Evolutionary conservation across 1,284 basidiomycete genomes (phyloP).

Genomic region (Ceratobasidium sp.): DNA sequence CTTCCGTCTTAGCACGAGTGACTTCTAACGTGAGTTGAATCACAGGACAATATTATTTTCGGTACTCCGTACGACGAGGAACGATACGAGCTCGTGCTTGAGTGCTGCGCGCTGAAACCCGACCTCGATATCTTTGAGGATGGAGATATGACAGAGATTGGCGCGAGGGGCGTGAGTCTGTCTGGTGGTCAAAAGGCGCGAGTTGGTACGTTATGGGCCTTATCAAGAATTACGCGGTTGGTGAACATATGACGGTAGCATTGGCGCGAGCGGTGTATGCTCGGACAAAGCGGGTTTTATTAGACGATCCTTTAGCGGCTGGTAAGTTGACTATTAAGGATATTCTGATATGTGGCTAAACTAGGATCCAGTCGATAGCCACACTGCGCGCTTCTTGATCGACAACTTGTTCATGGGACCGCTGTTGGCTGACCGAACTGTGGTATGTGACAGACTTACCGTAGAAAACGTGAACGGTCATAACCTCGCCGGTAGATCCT

Average conservation of each 20-base stretch:
- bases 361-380: constrained; percentile 64
- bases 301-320: constrained; percentile 74
- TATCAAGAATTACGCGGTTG: background rate
- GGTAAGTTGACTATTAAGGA: constrained; percentile 26
- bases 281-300: constrained; percentile 70
- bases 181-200: constrained; percentile 72
- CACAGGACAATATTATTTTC: constrained; percentile 76
- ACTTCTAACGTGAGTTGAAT: background rate
- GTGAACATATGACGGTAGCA: constrained; percentile 54
- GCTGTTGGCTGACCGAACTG: constrained; percentile 73
- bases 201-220: constrained; percentile 36
- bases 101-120: constrained; percentile 76
- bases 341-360: background rate
- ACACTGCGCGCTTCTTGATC: constrained; percentile 76
- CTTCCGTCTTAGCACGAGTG: background rate
- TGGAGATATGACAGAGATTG: constrained; percentile 73
- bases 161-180: constrained; percentile 69
- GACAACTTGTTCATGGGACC: constrained; percentile 74
- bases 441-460: constrained; percentile 59
- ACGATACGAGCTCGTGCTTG: constrained; percentile 73
- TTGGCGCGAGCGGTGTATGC: constrained; percentile 78
- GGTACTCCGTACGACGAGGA: constrained; percentile 73
- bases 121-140: constrained; percentile 82
- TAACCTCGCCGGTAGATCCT: constrained; percentile 62
- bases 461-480: background rate